Base-by-base conservation (phyloP, 2,329 filamentous ascomycete species). In the Xylariaceae sp. region DNA sequence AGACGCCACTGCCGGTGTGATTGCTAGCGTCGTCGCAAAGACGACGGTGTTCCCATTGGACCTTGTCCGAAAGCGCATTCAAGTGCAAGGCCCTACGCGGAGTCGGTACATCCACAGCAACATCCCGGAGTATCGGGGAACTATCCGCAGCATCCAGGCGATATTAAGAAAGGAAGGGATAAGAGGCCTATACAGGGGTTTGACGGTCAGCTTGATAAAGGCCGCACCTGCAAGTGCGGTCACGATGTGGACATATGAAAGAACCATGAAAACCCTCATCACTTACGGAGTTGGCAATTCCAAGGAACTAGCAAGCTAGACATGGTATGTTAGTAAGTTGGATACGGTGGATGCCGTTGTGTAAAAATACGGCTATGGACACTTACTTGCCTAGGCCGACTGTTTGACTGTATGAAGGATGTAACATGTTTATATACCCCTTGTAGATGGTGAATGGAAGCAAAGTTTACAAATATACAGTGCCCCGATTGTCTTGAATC, bases 241-340 rank as follows among this genome's bases (percentile, higher is more conserved):
- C 21, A 96, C 89, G 0, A 86, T 96, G 71, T 96, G 88, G 88
- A 94, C 87, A 2, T 96, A 95, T 63, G 89, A 95, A 67, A 71
- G 82, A 55, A 76, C 76, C 13, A 67, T 96, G 65, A 74, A 69
- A 35, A 50, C 78, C 15, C 66, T 90, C 44, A 66, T 71, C 21
- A 53, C 53, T 13, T 44, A 38, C 46, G 59, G 63, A 30, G 52
- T 59, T 37, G 59, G 62, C 15, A 43, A 24, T 30, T 28, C n/a
- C 26, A 24, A 35, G 13, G 37, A 51, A 26, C 31, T 13, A 13
- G n/a, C 14, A 28, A 18, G 21, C 34, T 46, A 46, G 36, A 30
- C 23, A 17, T 13, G n/a, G 16, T 41, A 30, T 31, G n/a, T 32
- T 30, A 36, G 24, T 40, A 41, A n/a, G n/a, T n/a, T n/a, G n/a